Conservation (phyloP, 1,139 yeast species). For the Diutina ranongensis region DNA sequence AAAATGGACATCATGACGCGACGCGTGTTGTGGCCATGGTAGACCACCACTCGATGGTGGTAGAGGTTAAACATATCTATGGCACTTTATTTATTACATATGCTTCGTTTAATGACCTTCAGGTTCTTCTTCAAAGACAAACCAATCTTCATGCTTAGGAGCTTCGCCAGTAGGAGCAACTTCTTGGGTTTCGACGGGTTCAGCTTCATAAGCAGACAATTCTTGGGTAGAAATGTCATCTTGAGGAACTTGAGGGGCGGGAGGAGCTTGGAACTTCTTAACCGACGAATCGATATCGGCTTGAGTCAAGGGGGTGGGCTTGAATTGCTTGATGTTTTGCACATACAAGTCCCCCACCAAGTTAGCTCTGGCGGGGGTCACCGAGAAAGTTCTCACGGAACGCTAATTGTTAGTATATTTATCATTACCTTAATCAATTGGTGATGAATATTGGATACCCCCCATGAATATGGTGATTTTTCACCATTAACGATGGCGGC, state of each 20-base stretch:
- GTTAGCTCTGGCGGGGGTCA: conserved; percentile 40
- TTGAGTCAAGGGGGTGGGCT: conserved; percentile 67
- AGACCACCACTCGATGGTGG: too few species aligned
- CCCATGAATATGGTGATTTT: too few species aligned
- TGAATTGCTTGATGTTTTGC: conserved; percentile 77
- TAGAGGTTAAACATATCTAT: not conserved
- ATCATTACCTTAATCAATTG: too few species aligned
- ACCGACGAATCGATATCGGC: conserved; percentile 72
- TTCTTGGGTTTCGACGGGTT: conserved; percentile 61
- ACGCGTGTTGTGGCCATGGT: too few species aligned
- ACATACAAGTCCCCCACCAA: conserved; percentile 79
- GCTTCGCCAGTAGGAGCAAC: conserved; percentile 29
- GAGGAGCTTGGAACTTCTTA: conserved; percentile 70
- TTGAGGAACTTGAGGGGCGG: conserved; percentile 61
- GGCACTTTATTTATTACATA: not conserved
- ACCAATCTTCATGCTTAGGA: conserved; percentile 63
- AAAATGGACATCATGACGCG: too few species aligned
- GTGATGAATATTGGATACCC: too few species aligned
- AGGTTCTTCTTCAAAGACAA: conserved; percentile 63
- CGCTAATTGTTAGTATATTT: conserved; percentile 13
- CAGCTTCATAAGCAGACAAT: conserved; percentile 61
- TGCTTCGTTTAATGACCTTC: conserved; percentile 20
- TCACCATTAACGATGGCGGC: too few species aligned
- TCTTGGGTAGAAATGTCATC: conserved; percentile 68
- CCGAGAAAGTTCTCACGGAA: conserved; percentile 27